Evolutionary conservation across 345 rosid genomes (phyloP), one percentile per base, ranked within the genome.

Genomic region (Lepidium aucheri): DNA sequence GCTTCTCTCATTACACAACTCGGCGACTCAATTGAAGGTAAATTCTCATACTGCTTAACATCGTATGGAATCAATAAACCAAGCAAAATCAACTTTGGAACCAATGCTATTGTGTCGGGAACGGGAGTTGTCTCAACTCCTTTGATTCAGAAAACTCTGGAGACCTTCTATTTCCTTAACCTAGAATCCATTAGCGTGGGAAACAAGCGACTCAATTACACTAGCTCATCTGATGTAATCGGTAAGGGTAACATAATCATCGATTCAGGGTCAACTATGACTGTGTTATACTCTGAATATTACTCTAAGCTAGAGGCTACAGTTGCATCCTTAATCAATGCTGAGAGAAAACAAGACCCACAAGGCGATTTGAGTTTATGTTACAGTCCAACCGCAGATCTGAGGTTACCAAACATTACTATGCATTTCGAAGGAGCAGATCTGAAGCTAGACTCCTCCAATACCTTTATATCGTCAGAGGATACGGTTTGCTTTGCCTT

Each of bases 211-310:
- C 22, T 2, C 2, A 20, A 20, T 1, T 20, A 20, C 2, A 20
- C 1, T 1, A 20, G 2, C 22, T 20, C 22, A 20, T 20, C 1
- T 20, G 1, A 2, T 20, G 22, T 20, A 20, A 20, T 20, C 22
- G 2, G 22, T 2, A 20, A 20, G 22, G 22, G 22, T 2, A 20
- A 20, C 22, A 20, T 20, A n/a, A 72, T 86, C 53, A 74, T 84
- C 8, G 92, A 88, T 39, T 86, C 88, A 0, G 88, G 92, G 2
- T 81, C 85, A 11, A 82, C 90, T 3, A 39, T 78, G n/a, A 88
- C 92, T 1, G 0, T 81, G 2, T 26, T 81, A 2, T 82, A 86
- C 0, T 12, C 7, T 0, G 66, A 17, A 0, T 76, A 76, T 30
- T 75, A 65, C 65, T 9, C 44, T 1, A 8, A 77, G 16, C 8